A percentile compares a stretch with the other conserved stretches of the same genome.
phyloP scores from a whole-genome alignment of 2,329 filamentous ascomycete species.

The Fusarium staphyleae region DNA sequence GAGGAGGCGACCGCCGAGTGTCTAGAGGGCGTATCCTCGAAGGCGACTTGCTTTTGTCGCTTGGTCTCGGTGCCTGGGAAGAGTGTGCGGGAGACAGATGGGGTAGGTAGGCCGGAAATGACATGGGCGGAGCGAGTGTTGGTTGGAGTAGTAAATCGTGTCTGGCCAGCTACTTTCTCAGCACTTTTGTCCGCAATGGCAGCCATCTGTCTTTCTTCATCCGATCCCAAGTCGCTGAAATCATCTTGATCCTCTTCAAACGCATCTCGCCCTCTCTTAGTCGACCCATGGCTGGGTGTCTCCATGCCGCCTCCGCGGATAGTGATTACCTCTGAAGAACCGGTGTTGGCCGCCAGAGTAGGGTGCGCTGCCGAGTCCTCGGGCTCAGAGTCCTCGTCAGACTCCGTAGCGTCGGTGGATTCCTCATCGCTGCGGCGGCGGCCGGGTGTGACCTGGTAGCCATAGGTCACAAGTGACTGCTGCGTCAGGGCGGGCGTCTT shows the following conservation, averaged over 20 bases:
- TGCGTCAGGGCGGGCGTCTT: constrained; percentile 44
- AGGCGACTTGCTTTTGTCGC: constrained; percentile 45
- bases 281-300: constrained; percentile 30
- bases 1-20: constrained; percentile 7
- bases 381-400: constrained; percentile 20
- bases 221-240: constrained; percentile 47
- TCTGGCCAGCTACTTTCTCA: constrained; percentile 32
- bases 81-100: constrained; percentile 48
- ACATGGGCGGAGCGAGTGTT: constrained; percentile 37
- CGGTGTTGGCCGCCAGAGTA: not conserved
- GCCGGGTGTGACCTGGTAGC: constrained; percentile 38
- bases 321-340: not conserved
- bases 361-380: constrained; percentile 5
- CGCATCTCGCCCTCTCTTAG: constrained; percentile 44
- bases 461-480: constrained; percentile 41
- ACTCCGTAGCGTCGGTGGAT: constrained; percentile 15
- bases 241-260: constrained; percentile 42
- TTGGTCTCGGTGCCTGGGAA: constrained; percentile 44
- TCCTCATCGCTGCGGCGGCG: constrained; percentile 23
- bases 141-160: constrained; percentile 39
- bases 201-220: constrained; percentile 50
- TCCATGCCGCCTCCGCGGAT: constrained; percentile 1
- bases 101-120: constrained; percentile 43
- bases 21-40: constrained; percentile 35
- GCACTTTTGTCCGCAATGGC: constrained; percentile 48